These are phyloP conservation scores for Pyrenopolyporus hunteri DNA, from an alignment of 495 filamentous ascomycete species.

Conservation along the genomic window DNA sequence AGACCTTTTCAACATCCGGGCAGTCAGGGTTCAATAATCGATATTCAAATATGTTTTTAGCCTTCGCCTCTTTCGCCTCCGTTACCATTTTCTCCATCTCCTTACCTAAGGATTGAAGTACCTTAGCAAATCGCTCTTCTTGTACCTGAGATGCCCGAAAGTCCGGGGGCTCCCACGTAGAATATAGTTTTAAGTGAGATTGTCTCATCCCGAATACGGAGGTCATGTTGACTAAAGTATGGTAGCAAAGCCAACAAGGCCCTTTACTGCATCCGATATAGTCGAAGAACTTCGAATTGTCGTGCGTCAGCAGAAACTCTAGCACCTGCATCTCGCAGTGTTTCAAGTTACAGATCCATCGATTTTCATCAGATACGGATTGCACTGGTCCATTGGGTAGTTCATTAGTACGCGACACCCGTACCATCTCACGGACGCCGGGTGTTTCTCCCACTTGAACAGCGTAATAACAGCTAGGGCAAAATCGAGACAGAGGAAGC, in stretches of 20 bases:
- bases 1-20: too few species aligned
- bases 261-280: constrained; percentile 28
- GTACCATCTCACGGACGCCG: too few species aligned
- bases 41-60: too few species aligned
- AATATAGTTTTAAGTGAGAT: constrained; percentile 12
- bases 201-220: constrained; percentile 6
- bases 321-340: constrained; percentile 28
- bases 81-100: background rate
- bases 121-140: background rate
- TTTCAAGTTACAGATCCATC: background rate
- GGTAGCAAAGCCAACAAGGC: constrained; percentile 21
- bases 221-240: background rate
- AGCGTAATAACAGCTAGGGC: too few species aligned
- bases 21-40: background rate
- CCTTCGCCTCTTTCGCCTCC: background rate
- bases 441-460: too few species aligned
- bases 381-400: too few species aligned
- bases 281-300: background rate
- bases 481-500: too few species aligned
- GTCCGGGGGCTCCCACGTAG: background rate
- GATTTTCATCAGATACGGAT: too few species aligned
- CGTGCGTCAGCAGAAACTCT: background rate
- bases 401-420: too few species aligned
- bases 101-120: background rate
- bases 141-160: background rate